phyloP scores from a whole-genome alignment of 2,329 filamentous ascomycete species.

The Pseudogymnoascus sp. region DNA sequence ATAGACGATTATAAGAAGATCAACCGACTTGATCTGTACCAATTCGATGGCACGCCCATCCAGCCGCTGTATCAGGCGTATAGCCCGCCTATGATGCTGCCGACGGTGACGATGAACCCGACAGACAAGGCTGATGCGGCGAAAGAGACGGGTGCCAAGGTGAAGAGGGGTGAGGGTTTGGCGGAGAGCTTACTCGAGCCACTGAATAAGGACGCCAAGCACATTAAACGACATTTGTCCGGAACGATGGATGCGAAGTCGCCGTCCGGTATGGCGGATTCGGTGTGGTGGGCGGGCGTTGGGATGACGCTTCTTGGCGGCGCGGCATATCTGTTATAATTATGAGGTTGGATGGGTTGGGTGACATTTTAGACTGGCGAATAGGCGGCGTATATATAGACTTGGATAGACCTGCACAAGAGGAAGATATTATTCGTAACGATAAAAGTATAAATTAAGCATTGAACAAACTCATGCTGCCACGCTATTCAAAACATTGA shows the following conservation, averaged over 20 bases:
- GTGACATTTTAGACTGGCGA: background rate
- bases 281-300: conserved; percentile 30
- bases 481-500: conserved; percentile 44
- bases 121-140: conserved; percentile 33
- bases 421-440: background rate
- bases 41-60: conserved; percentile 57
- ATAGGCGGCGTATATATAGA: background rate
- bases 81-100: conserved; percentile 61
- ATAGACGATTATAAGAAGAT: conserved; percentile 56
- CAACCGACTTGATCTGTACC: conserved; percentile 56
- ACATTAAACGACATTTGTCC: conserved; percentile 22
- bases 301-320: conserved; percentile 30
- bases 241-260: conserved; percentile 11
- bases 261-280: conserved; percentile 20
- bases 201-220: conserved; percentile 27
- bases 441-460: conserved; percentile 3
- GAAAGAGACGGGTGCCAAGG: conserved; percentile 30
- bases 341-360: background rate
- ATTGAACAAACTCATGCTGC: background rate
- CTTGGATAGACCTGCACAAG: background rate
- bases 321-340: conserved; percentile 28
- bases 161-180: conserved; percentile 30
- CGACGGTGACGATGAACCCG: conserved; percentile 60
- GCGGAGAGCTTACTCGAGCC: conserved; percentile 33
- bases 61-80: conserved; percentile 62